Percentiles rank a stretch among this genome's conserved stretches.
Evolutionary conservation across 148 eudicot species (phyloP).

Genomic region (Chenopodium formosanum): DNA sequence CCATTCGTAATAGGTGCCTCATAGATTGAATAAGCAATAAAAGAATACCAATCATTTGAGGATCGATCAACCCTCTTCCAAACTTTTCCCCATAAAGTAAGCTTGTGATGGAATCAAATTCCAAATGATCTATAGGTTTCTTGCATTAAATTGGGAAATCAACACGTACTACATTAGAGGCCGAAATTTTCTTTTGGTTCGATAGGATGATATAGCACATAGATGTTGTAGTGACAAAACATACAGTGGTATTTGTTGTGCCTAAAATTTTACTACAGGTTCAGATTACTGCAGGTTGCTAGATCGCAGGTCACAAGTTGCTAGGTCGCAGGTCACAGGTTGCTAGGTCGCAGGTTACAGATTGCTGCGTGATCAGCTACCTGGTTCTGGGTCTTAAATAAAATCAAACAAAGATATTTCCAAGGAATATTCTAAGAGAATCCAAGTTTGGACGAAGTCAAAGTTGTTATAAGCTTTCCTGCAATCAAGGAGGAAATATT

Average conservation of each 20-base stretch:
- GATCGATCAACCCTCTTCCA: constrained; percentile 24
- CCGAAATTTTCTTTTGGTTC: constrained; percentile 61
- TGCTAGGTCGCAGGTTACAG: too few species aligned
- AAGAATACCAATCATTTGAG: background rate
- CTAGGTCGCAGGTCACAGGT: too few species aligned
- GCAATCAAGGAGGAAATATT: too few species aligned
- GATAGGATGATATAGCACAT: background rate
- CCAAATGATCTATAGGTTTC: background rate
- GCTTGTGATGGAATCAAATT: background rate
- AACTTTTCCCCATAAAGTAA: background rate
- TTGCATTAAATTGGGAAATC: background rate
- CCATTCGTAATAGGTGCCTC: background rate
- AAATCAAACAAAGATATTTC: too few species aligned
- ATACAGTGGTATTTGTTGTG: constrained; percentile 45
- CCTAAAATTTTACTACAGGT: background rate
- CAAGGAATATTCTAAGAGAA: too few species aligned
- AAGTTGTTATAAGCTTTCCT: too few species aligned
- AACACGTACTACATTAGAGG: constrained; percentile 16
- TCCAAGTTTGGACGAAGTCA: too few species aligned
- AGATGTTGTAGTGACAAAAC: background rate
- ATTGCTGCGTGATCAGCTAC: too few species aligned
- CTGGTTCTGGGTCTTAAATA: too few species aligned
- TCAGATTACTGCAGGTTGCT: background rate
- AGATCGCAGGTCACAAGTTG: too few species aligned
- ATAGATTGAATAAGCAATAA: background rate